Base-by-base conservation (phyloP, 2,329 filamentous ascomycete species). In the Trichoderma gracile region DNA sequence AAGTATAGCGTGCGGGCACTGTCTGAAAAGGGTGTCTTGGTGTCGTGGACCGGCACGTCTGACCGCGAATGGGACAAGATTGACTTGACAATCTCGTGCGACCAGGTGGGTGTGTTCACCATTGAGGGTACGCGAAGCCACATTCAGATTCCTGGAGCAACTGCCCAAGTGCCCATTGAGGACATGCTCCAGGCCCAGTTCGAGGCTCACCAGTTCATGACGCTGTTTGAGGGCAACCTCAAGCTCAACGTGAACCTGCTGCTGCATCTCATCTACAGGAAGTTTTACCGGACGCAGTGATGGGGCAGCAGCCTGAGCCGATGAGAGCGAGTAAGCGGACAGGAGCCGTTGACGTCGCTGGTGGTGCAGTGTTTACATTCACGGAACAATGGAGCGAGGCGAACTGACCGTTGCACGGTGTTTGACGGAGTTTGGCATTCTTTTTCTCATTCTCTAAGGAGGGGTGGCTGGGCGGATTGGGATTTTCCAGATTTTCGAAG, bases 231-330 rank as follows among this genome's bases (percentile, higher is more conserved):
- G 75, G 89, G 89, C 62, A 86, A 84, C 68, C 83, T 97, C 74
- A 89, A 90, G 78, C 85, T 99, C 73, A 98, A 98, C 77, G 95
- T 99, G 73, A 99, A 99, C 80, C 78, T 99, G 73, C 87, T 99
- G 79, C 82, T 99, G 82, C 95, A 99, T 83, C 82, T 98, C 77
- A 86, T 99, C 70, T 98, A 98, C 83, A 96, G 96, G 86, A 99
- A 99, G 84, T 99, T 99, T 78, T 99, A 99, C 76, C 81, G 87
- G 67, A 89, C 87, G 66, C 86, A 89, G 72, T 88, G 79, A 78
- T 45, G 33, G 19, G 30, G 46, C 23, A 14, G 19, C 5, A 38
- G 23, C 25, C 38, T 23, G 42, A 33, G 5, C 30, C 6, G 40
- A 10, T 40, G 59, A 38, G 50, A 10, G 47, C 25, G 45, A 10